phyloP scores from a whole-genome alignment of 208 protist species.

The Kentomonas sorsogonicus region DNA sequence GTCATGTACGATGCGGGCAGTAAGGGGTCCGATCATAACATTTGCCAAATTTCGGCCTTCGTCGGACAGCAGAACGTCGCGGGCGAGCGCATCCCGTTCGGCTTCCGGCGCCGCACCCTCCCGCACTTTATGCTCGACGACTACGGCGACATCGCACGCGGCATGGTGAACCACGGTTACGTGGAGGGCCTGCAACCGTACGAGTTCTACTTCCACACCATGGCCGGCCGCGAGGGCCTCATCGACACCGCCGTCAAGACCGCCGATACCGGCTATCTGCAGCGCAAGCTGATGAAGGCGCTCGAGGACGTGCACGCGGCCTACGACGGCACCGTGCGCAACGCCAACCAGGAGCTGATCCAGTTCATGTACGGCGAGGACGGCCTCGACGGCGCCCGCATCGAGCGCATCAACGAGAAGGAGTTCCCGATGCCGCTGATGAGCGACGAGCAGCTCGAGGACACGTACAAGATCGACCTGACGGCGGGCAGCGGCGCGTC shows the following conservation, averaged over 20 bases:
- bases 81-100: constrained; percentile 97
- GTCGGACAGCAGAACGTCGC: constrained; percentile 99
- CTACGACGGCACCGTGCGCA: constrained; percentile 98
- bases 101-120: constrained; percentile 95
- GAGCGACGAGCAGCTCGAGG: constrained; percentile 61
- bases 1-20: constrained; percentile 97
- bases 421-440: constrained; percentile 58
- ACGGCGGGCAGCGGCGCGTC: too few species aligned
- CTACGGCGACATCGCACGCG: constrained; percentile 94
- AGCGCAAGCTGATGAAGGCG: constrained; percentile 96
- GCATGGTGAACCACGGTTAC: constrained; percentile 99
- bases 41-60: constrained; percentile 99
- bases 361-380: constrained; percentile 99
- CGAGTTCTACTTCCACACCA: constrained; percentile 99
- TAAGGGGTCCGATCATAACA: constrained; percentile 99
- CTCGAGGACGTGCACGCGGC: constrained; percentile 97
- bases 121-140: constrained; percentile 99
- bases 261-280: constrained; percentile 95
- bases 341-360: constrained; percentile 92
- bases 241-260: constrained; percentile 99
- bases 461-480: constrained; percentile 76
- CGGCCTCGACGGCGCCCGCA: constrained; percentile 93
- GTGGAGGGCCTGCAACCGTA: constrained; percentile 96
- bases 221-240: constrained; percentile 98
- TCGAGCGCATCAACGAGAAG: constrained; percentile 92